Evolutionary conservation across 2,329 filamentous ascomycete genomes (phyloP), one percentile per base, ranked within the genome.

Genomic region (Aspergillus puulaauensis): DNA sequence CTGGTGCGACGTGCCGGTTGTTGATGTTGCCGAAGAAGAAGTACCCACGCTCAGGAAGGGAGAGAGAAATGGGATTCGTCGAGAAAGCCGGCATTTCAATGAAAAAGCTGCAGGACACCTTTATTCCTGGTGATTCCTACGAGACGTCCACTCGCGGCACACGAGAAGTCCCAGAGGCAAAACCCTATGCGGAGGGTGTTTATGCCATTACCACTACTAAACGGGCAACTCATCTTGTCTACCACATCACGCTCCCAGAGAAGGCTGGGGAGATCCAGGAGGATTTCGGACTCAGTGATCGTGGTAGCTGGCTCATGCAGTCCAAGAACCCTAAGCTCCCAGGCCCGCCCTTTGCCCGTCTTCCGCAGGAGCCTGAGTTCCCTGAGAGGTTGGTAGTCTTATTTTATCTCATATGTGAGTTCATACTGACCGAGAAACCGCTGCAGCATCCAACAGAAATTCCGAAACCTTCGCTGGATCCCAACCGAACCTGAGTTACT

Each of bases 1-100:
- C 82, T 57, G 81, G 82, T 12, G 74, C 79, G 31, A 89, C 89
- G 69, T 88, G 86, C 57, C 85, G 92, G 14, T 77, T 96, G 4
- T 79, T 96, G 52, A 86, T 88, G 1, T 75, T 97, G 17, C 92
- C 92, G 0, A 96, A 96, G 76, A 96, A 96, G 73, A 84, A 85
- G 2, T 84, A 95, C 9, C 92, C 92, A 0, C 82, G 83, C 53
- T 88, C 83, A 19, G 83, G 83, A 14, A 77, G 77, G 11, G 90
- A 96, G 64, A 79, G 85, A 11, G 93, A 91, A 76, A 88, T 95
- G 81, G 85, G 84, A 1, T 96, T 96, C 71, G 90, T 96, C 1
- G 90, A 96, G 70, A 93, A 93, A 73, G 79, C 85, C 0, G 82
- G 84, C 6, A 79, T 81, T 0, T 85, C 83, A 0, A 86, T 92